Evolutionary conservation across 495 filamentous ascomycete genomes (phyloP).

Genomic region (Xylaria sp.): DNA sequence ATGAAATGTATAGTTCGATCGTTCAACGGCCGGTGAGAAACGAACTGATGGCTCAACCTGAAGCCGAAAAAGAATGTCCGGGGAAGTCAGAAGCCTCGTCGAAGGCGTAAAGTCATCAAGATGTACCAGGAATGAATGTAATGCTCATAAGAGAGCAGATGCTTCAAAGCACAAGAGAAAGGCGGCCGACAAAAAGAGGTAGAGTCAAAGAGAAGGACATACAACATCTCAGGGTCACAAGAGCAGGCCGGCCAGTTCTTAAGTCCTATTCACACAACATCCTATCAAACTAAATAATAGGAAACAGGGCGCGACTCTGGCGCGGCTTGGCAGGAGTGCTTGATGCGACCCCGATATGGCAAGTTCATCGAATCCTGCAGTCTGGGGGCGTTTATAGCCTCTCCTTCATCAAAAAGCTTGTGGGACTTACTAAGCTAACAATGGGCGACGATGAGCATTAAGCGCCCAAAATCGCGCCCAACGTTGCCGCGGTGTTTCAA

Average conservation of each 20-base stretch:
- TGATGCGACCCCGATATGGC: not conserved
- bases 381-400: slow-evolving; percentile 2
- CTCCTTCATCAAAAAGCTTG: slow-evolving; percentile 20
- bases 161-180: slow-evolving; percentile 14
- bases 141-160: slow-evolving; percentile 15
- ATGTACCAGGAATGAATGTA: slow-evolving; percentile 13
- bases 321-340: slow-evolving; percentile 6
- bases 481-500: slow-evolving; percentile 18
- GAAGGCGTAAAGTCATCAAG: not conserved
- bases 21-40: slow-evolving; percentile 12
- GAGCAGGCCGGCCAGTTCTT: not conserved
- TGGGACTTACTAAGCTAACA: not conserved
- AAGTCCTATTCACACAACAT: slow-evolving; percentile 3
- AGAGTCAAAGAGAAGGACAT: not conserved
- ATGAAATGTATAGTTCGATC: not conserved
- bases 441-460: not conserved
- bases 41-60: slow-evolving; percentile 15
- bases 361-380: not conserved
- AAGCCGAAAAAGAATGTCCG: slow-evolving; percentile 8
- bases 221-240: not conserved
- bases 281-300: not conserved
- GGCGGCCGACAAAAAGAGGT: slow-evolving; percentile 1
- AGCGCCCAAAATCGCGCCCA: slow-evolving; percentile 13
- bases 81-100: not conserved
- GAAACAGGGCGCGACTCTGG: not conserved